Base-by-base conservation (phyloP, 495 filamentous ascomycete species). In the Hyphodiscus hymeniophilus region DNA sequence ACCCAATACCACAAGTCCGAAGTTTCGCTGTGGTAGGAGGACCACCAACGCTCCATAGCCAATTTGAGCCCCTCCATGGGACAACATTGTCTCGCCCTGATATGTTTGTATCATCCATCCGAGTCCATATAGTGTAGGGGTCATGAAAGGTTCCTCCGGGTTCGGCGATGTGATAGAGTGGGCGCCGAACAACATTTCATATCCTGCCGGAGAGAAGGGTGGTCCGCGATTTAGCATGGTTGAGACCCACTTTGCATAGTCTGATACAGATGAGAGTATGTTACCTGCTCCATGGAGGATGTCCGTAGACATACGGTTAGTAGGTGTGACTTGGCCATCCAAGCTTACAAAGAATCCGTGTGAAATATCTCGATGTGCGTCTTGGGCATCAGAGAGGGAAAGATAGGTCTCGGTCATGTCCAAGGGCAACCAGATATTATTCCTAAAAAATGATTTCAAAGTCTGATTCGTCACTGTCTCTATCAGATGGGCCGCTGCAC, bases 241-340 rank as follows among this genome's bases (percentile, higher is more conserved):
- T 6, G 60, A 59, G 4, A 79, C 35, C 73, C 74, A 81, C 12
- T 60, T 65, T 0, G 68, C 58, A 39, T 78, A 81, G 43, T 80
- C 76, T 2, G 64, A 48, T 3, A 75, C 76, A 21, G 57, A 75
- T 15, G 68, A 73, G 16, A 78, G 65, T 2, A 73, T 36, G 6
- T n/a, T 18, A 5, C 34, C 34, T 4, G 13, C 34, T 5, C 34
- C 34, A n/a, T n/a, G 34, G 17, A 6, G 13, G 4, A 36, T n/a
- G 17, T 5, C 13, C 34, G 4, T 7, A 6, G 6, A 4, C 4
- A 4, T 4, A 6, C 13, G 4, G 6, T n/a, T n/a, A 5, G 15
- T n/a, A 18, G 4, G 4, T 4, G 15, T n/a, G 13, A 6, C 3
- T 5, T 36, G 4, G 13, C 34, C 34, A 36, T 7, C 34, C 13